Evolutionary conservation across 164 flowering plant species (phyloP), one percentile per base, ranked within the genome.

Genomic region (Taxillus chinensis): DNA sequence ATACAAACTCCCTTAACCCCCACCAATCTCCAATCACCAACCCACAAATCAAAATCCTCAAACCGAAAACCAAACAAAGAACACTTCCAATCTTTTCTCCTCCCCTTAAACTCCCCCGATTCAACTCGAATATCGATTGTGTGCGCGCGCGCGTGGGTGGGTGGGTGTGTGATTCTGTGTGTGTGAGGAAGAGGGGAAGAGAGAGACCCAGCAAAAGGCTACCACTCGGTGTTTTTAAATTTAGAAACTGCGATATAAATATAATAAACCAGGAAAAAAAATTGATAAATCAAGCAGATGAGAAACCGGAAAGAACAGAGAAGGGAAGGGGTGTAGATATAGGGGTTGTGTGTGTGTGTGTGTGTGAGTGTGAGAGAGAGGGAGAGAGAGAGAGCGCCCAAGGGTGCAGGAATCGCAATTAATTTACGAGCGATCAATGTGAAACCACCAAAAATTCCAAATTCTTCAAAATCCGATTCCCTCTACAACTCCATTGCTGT

Each of bases 21-120:
- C 46, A 43, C 2, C 5, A n/a, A 52, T 27, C 17, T 55, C 60
- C 70, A 60, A 69, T 42, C 76, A 61, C 68, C 70, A 73, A 65
- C 57, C 68, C 48, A 45, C 38, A 48, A 48, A 48, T 8, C 9
- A 48, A 11, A 8, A 48, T 14, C 51, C 13, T 48, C 39, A 7
- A 0, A 17, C 39, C 27, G 45, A 58, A 68, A 49, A 41, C 40
- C 15, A 43, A 10, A 11, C 51, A 48, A 8, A 3, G 13, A 48
- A 14, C 52, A 41, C 57, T 62, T 12, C 10, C 10, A 7, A 13
- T 1, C 16, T 45, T 27, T 10, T 39, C 39, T 15, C 16, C 48
- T 17, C 41, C 61, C 57, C 39, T 53, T n/a, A 5, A 49, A 12
- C 5, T 16, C 27, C 27, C 37, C 55, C 5, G 55, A 52, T 16